Base-by-base conservation (phyloP, 192 early-diverging fungal genomes). In the Ramicandelaber brevisporus region DNA sequence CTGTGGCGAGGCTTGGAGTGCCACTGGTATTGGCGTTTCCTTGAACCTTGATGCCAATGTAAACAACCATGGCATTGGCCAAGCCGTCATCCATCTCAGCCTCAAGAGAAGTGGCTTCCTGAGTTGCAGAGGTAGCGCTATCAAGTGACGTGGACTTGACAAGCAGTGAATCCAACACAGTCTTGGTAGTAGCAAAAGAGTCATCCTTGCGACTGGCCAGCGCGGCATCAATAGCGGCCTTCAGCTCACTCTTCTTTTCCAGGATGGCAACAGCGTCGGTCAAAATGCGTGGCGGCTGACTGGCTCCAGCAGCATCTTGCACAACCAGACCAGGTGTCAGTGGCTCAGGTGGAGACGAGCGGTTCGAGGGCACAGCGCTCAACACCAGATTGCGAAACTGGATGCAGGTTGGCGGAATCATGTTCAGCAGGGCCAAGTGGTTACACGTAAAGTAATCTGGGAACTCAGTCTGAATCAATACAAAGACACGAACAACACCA, bases 341-440 rank as follows among this genome's bases (percentile, higher is more conserved):
- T 7, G 92, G 92, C 52, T 98, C 92, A 0, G 92, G 92, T 32
- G 93, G 58, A 13, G 81, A 65, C 88, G 93, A 89, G n/a, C n/a
- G n/a, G 30, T 73, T 71, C 20, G 79, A 61, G 12, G 92, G 88
- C 53, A 86, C 93, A 2, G 92, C 88, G 33, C 81, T 85, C n/a
- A 98, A 58, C 30, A 98, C 78, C 40, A 98, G 53, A 43, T 98
- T 98, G 17, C 87, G 68, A 14, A 98, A 57, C 46, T 98, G 92
- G 29, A 93, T 76, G 44, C 92, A 98, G 8, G 56, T 59, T 11
- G 63, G 49, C 2, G 92, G 92, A 24, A 98, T 84, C 10, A 80
- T 71, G 51, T 92, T 75, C 40, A 83, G 78, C 41, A 98, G 71
- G 25, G 68, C 71, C 31, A 85, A 78, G 41, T 87, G 78, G 37